phyloP scores from a whole-genome alignment of 257 asterid species.

The Solanum peruvianum region DNA sequence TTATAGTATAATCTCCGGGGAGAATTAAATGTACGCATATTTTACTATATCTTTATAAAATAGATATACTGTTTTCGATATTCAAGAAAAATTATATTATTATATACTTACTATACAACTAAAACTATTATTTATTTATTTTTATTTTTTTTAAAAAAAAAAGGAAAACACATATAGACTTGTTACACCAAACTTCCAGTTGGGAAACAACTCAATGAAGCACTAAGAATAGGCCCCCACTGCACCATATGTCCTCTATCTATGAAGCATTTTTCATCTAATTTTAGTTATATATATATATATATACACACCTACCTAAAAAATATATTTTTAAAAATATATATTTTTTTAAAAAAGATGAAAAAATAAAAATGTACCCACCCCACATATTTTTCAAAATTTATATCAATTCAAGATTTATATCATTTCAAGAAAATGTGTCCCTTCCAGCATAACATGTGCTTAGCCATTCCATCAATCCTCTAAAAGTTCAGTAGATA shows the following conservation, averaged over 20 bases:
- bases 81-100: too few species aligned
- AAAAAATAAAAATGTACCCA: neutral
- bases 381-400: constrained; percentile 27
- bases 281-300: neutral
- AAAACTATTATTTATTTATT: neutral
- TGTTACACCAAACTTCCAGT: constrained; percentile 10
- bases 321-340: neutral
- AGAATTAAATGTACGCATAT: too few species aligned
- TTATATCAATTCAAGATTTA: constrained; percentile 25
- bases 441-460: constrained; percentile 36
- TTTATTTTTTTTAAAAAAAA: neutral
- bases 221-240: constrained; percentile 33
- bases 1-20: neutral
- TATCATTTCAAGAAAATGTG: constrained; percentile 1
- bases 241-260: constrained; percentile 8
- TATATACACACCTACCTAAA: neutral
- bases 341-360: neutral
- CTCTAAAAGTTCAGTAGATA: neutral
- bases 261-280: constrained; percentile 15
- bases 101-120: neutral
- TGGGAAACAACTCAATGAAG: constrained; percentile 22
- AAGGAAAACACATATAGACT: neutral
- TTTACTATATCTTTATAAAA: neutral
- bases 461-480: constrained; percentile 16
- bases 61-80: too few species aligned